Percentiles rank a stretch among this genome's conserved stretches.
These are phyloP conservation scores for Irpex sp. DNA, from an alignment of 1,284 basidiomycete species.

Conservation along the genomic window DNA sequence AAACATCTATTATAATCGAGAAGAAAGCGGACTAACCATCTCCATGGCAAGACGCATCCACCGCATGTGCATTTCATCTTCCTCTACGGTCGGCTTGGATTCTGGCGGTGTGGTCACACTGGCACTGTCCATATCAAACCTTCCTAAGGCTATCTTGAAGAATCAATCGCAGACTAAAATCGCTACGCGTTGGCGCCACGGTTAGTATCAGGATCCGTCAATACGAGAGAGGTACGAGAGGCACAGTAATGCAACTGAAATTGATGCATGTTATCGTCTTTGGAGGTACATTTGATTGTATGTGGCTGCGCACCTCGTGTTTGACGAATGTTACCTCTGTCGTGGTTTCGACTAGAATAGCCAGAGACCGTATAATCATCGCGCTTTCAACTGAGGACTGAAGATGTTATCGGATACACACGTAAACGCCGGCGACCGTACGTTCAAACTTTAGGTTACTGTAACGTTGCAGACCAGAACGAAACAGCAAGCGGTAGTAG, in stretches of 20 bases:
- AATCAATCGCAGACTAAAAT: too few species aligned
- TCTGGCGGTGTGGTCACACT: not conserved
- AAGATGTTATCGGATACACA: not conserved
- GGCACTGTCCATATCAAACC: not conserved
- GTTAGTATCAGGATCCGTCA: not conserved
- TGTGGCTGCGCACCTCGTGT: not conserved
- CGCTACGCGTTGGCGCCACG: too few species aligned
- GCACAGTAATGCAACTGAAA: not conserved
- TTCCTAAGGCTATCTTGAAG: not conserved
- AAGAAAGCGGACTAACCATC: conserved; percentile 19
- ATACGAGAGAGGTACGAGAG: not conserved
- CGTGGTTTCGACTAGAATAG: not conserved
- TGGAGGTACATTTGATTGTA: not conserved
- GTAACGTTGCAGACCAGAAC: too few species aligned
- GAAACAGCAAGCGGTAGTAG: not conserved
- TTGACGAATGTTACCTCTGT: not conserved
- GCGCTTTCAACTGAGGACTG: not conserved
- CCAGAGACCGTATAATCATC: not conserved
- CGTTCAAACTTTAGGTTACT: not conserved
- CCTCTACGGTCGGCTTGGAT: not conserved
- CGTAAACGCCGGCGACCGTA: not conserved
- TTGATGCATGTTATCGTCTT: not conserved
- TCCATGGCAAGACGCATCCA: conserved; percentile 24
- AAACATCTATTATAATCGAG: not conserved
- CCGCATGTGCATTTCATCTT: conserved; percentile 12